These are phyloP conservation scores for Acarospora socialis DNA, from an alignment of 2,329 filamentous ascomycete genomes.

Conservation along the genomic window DNA sequence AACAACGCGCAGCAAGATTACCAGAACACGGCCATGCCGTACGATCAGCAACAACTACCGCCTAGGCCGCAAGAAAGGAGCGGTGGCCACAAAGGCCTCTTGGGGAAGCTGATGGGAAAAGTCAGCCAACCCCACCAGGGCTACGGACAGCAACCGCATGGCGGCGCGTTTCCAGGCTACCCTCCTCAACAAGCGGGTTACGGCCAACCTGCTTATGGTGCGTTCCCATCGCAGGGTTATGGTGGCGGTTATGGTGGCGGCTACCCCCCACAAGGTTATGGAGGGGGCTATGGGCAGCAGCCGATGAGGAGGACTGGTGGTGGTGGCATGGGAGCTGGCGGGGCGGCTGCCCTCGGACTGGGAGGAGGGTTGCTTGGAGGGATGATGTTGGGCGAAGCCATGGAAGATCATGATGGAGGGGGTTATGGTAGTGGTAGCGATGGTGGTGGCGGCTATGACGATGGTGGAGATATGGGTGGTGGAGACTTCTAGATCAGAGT, in stretches of 20 bases:
- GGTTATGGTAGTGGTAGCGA: slow-evolving; percentile 3
- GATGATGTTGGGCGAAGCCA: slow-evolving; percentile 30
- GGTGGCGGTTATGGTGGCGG: slow-evolving; percentile 26
- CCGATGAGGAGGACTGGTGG: slow-evolving; percentile 32
- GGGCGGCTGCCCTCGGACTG: slow-evolving; percentile 61
- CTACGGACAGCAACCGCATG: slow-evolving; percentile 21
- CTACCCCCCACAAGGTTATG: slow-evolving; percentile 26
- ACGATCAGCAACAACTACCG: slow-evolving; percentile 21
- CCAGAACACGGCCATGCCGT: slow-evolving; percentile 6
- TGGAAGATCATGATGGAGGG: slow-evolving; percentile 8
- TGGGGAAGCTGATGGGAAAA: slow-evolving; percentile 41
- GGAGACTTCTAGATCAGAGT: too few species aligned
- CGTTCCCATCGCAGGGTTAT: slow-evolving; percentile 18
- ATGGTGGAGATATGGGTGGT: slow-evolving; percentile 3
- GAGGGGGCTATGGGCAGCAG: slow-evolving; percentile 18
- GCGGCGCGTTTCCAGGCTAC: slow-evolving; percentile 23
- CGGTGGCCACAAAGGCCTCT: slow-evolving; percentile 29
- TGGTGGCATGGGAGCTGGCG: slow-evolving; percentile 51
- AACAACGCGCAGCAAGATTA: slow-evolving; percentile 2
- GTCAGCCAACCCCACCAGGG: slow-evolving; percentile 15
- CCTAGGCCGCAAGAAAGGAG: slow-evolving; percentile 24
- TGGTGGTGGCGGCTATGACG: not conserved
- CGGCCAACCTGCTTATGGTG: slow-evolving; percentile 12
- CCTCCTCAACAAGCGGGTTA: slow-evolving; percentile 11
- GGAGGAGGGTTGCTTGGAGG: slow-evolving; percentile 74